Conservation (phyloP, 2,329 filamentous ascomycete genomes). For the Aspergillus neotritici region DNA sequence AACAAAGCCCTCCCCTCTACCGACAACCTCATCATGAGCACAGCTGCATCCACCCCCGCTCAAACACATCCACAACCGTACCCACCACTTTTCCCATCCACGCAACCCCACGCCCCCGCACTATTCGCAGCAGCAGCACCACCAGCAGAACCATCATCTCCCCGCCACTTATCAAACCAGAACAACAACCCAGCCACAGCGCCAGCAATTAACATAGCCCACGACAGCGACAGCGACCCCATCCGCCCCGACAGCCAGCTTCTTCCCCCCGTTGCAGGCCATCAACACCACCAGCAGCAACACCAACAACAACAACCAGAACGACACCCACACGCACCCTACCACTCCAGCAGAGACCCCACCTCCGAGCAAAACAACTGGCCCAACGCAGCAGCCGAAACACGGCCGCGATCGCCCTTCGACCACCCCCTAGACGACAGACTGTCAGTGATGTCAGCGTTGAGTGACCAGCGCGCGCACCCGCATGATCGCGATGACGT, state of each 20-base stretch:
- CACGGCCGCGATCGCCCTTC: constrained; percentile 19
- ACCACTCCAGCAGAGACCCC: not conserved
- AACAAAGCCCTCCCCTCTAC: constrained; percentile 2
- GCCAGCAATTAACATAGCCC: not conserved
- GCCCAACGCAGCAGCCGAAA: constrained; percentile 2
- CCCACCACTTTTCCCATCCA: too few species aligned
- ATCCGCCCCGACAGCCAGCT: constrained; percentile 4
- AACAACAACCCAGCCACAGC: not conserved
- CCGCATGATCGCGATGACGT: constrained; percentile 23
- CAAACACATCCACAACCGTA: too few species aligned
- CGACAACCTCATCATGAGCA: constrained; percentile 7
- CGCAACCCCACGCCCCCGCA: too few species aligned
- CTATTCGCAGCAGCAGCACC: too few species aligned
- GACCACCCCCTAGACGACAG: constrained; percentile 20
- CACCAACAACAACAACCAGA: too few species aligned
- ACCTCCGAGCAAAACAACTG: not conserved
- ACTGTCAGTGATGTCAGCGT: constrained; percentile 23
- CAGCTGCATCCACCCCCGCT: not conserved
- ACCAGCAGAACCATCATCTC: too few species aligned
- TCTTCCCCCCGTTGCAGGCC: not conserved
- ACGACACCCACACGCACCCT: not conserved
- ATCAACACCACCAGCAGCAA: too few species aligned
- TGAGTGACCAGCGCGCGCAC: constrained; percentile 9
- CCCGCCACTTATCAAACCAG: too few species aligned
- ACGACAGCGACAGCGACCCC: too few species aligned